These are phyloP conservation scores for Picea sitchensis DNA, from an alignment of 75 land plant genomes.

Conservation along the genomic window DNA sequence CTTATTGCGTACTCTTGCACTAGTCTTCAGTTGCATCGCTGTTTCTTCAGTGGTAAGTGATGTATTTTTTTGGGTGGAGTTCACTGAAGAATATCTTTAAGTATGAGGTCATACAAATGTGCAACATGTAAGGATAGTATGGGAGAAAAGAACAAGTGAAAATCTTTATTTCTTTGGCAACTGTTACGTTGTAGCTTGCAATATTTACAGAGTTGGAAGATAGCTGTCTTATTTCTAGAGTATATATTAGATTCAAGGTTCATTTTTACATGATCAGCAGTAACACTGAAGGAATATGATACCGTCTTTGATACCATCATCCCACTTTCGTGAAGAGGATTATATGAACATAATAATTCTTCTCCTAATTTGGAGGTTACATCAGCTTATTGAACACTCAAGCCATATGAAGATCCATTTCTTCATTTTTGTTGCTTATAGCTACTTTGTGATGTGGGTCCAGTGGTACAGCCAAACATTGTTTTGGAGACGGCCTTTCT, in stretches of 20 bases:
- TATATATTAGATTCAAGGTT: not conserved
- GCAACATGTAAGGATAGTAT: not conserved
- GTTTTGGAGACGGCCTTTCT: not conserved
- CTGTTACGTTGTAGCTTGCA: not conserved
- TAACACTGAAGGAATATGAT: not conserved
- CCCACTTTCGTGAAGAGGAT: not conserved
- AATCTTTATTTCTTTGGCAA: too few species aligned
- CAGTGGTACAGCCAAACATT: not conserved
- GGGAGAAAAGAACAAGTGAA: not conserved
- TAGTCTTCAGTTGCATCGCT: constrained; percentile 85
- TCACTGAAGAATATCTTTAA: not conserved
- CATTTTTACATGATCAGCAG: not conserved
- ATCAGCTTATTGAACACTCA: too few species aligned
- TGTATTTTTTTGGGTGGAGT: not conserved
- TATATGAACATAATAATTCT: not conserved
- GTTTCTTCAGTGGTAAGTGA: constrained; percentile 66
- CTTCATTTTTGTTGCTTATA: not conserved
- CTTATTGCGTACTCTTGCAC: constrained; percentile 72
- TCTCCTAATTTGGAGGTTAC: too few species aligned
- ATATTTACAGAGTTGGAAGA: not conserved
- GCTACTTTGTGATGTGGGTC: not conserved
- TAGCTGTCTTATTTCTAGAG: not conserved
- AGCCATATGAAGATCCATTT: not conserved
- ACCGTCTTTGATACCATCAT: not conserved
- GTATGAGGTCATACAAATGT: not conserved